A percentile compares a stretch with the other conserved stretches of the same genome.
Conservation (phyloP, 2,329 filamentous ascomycete genomes). For the Cryphonectria radicalis region DNA sequence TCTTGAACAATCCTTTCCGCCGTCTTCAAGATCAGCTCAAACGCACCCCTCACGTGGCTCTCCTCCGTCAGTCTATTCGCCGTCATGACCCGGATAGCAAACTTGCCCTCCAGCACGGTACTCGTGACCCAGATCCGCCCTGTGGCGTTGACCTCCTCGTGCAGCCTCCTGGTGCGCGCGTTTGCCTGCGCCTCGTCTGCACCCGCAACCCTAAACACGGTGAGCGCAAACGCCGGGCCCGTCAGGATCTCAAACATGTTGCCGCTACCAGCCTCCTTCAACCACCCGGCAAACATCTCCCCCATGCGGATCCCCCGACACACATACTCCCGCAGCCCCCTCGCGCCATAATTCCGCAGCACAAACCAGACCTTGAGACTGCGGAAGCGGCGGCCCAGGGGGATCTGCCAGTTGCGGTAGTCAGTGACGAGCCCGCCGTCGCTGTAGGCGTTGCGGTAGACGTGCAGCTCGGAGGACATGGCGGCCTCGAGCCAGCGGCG, state of each 20-base stretch:
- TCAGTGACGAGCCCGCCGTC: constrained; percentile 87
- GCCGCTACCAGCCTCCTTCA: constrained; percentile 51
- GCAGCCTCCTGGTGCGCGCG: constrained; percentile 72
- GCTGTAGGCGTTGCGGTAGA: constrained; percentile 72
- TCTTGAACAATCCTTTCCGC: constrained; percentile 58
- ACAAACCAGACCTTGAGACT: constrained; percentile 96
- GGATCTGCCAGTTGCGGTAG: constrained; percentile 97
- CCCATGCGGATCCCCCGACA: constrained; percentile 69
- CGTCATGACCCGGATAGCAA: constrained; percentile 82
- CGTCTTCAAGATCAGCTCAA: constrained; percentile 70
- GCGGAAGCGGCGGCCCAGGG: constrained; percentile 85
- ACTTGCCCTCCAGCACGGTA: constrained; percentile 71
- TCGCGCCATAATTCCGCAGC: constrained; percentile 73
- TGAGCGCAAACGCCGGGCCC: constrained; percentile 76
- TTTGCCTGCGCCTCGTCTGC: constrained; percentile 58
- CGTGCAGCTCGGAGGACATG: constrained; percentile 74
- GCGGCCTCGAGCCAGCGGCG: constrained; percentile 78
- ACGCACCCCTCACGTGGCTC: constrained; percentile 72
- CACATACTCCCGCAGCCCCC: constrained; percentile 76
- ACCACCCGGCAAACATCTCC: constrained; percentile 67
- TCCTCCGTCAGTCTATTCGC: constrained; percentile 72
- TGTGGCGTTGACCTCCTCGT: constrained; percentile 71
- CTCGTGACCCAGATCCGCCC: constrained; percentile 83
- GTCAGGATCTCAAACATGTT: constrained; percentile 81
- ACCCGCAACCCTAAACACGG: constrained; percentile 69